Conservation (phyloP, 192 early-diverging fungal species). For the Gaertneriomyces sp. region DNA sequence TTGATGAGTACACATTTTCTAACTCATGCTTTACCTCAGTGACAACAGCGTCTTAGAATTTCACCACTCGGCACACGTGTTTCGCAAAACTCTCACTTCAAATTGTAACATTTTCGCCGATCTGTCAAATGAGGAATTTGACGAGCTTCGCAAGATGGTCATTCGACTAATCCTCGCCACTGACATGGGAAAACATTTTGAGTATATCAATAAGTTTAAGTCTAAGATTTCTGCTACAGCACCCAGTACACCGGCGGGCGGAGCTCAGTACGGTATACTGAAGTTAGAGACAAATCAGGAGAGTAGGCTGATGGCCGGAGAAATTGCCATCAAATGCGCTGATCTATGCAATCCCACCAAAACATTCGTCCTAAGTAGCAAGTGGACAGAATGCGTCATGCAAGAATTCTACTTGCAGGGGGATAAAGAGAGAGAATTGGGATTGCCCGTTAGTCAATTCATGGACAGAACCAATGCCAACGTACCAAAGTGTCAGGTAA, state of each 20-base stretch:
- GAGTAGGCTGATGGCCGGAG: slow-evolving; percentile 43
- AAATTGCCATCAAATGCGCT: slow-evolving; percentile 59
- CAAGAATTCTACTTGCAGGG: slow-evolving; percentile 60
- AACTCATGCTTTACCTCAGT: slow-evolving; percentile 16
- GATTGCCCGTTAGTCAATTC: slow-evolving; percentile 49
- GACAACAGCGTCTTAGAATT: slow-evolving; percentile 48
- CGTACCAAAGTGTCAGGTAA: slow-evolving; percentile 53
- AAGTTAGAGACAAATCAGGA: slow-evolving; percentile 17
- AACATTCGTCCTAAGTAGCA: slow-evolving; percentile 34
- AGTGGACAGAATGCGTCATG: slow-evolving; percentile 58
- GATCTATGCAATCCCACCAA: slow-evolving; percentile 58
- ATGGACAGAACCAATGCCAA: slow-evolving; percentile 54
- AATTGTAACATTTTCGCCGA: slow-evolving; percentile 46
- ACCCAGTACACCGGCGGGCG: background rate
- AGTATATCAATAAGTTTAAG: slow-evolving; percentile 59
- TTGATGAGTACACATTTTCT: background rate
- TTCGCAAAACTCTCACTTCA: slow-evolving; percentile 39
- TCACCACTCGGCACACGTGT: slow-evolving; percentile 52
- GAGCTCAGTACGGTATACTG: background rate
- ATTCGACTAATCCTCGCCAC: slow-evolving; percentile 46
- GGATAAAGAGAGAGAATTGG: slow-evolving; percentile 47
- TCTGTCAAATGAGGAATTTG: slow-evolving; percentile 43
- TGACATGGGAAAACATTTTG: slow-evolving; percentile 61
- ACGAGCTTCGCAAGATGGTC: slow-evolving; percentile 42
- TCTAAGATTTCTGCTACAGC: slow-evolving; percentile 42